Base-by-base conservation (phyloP, 106 monocot genomes). In the Acorus gramineus region DNA sequence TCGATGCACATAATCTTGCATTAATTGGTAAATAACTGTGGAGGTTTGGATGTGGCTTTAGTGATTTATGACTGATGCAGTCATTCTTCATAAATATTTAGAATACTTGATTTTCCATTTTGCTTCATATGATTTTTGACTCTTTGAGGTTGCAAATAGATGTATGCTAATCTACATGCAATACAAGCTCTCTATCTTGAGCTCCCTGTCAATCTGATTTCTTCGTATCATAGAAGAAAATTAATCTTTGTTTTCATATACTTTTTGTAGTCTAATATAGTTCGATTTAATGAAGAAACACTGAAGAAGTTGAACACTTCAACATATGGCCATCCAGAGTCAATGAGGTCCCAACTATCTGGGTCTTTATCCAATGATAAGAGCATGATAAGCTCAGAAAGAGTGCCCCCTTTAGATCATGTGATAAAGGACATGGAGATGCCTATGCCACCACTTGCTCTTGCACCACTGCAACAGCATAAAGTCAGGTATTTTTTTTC, bases 371-470 rank as follows among this genome's bases (percentile, higher is more conserved):
- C 67, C 14, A 66, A 53, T 57, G 71, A 78, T 61, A 55, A 10
- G 46, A 66, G 65, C 73, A 71, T 10, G 63, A 54, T 64, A 57
- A 1, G 51, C 5, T 58, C 68, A 44, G 61, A 47, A 77, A 64
- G 8, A 60, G 10, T 69, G 3, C 61, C 71, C 3, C 60, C 74
- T 14, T 67, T 69, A 46, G 48, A 50, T 10, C 76, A 58, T 73
- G 77, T 60, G 45, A 72, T 44, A 62, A 81, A 80, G 42, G 86
- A 94, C 65, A 68, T 74, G 4, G 84, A 82, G 68, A 77, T 86
- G 52, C 84, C 94, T 11, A 94, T 94, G 84, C 86, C 89, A 59
- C 94, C 94, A 63, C 82, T 78, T 73, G 73, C 81, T 53, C 86
- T 94, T 52, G 70, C 68, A 62, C 84, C 89, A 54, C 69, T 77